Percentiles rank a stretch among this genome's conserved stretches.
phyloP scores from a whole-genome alignment of 148 eudicot species.

The Diospyros kaki region DNA sequence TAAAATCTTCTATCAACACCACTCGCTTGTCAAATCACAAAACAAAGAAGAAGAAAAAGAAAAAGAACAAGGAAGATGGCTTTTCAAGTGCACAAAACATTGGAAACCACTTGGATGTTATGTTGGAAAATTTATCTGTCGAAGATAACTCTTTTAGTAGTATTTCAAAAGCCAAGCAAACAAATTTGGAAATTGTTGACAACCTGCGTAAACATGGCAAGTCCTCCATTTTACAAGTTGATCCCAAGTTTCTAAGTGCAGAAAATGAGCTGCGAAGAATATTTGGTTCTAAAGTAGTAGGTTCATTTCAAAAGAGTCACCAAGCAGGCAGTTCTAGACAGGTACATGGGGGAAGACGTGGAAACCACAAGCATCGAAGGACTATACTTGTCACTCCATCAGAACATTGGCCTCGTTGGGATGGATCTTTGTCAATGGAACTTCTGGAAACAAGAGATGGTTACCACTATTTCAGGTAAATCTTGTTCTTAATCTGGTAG shows the following conservation, averaged over 20 bases:
- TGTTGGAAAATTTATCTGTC: slow-evolving; percentile 43
- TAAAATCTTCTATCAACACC: slow-evolving; percentile 24
- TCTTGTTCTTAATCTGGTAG: not conserved
- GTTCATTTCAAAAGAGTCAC: slow-evolving; percentile 63
- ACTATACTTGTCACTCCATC: slow-evolving; percentile 75
- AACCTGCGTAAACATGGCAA: slow-evolving; percentile 27
- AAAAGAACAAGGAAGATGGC: slow-evolving; percentile 50
- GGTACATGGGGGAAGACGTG: slow-evolving; percentile 74
- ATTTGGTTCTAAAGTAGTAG: slow-evolving; percentile 93
- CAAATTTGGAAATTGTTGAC: slow-evolving; percentile 20
- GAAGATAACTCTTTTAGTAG: slow-evolving; percentile 38
- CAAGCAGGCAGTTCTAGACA: slow-evolving; percentile 70
- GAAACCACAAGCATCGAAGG: slow-evolving; percentile 54
- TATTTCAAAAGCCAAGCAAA: slow-evolving; percentile 24
- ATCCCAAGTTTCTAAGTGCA: slow-evolving; percentile 81
- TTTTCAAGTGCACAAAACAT: slow-evolving; percentile 18
- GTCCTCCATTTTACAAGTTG: slow-evolving; percentile 64
- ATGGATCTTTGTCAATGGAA: slow-evolving; percentile 93
- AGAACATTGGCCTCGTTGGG: slow-evolving; percentile 97
- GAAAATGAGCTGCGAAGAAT: slow-evolving; percentile 90
- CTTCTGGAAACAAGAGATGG: slow-evolving; percentile 70
- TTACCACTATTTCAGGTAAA: slow-evolving; percentile 65
- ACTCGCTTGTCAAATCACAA: slow-evolving; percentile 42
- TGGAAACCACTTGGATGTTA: slow-evolving; percentile 27
- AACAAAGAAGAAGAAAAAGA: slow-evolving; percentile 87